These are phyloP conservation scores for Perkinsela sp. DNA, from an alignment of 208 protist species.

Conservation along the genomic window DNA sequence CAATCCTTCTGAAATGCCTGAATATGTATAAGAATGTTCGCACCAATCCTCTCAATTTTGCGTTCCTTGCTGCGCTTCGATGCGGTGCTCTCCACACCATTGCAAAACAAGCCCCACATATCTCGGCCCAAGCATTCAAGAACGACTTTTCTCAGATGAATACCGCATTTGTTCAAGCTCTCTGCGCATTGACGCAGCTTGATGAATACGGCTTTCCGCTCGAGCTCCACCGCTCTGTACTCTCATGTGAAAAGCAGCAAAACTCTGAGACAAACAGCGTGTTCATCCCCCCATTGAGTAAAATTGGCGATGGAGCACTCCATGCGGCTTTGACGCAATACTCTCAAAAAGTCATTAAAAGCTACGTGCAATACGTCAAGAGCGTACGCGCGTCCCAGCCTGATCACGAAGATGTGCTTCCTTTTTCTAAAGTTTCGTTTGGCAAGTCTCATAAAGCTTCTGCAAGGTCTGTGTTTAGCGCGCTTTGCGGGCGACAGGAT, in stretches of 20 bases:
- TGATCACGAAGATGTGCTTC: constrained; percentile 6
- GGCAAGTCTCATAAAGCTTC: constrained; percentile 21
- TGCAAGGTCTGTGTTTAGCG: constrained; percentile 41
- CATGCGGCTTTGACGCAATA: constrained; percentile 9
- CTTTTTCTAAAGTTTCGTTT: constrained; percentile 17
- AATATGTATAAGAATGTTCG: neutral
- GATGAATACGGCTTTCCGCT: constrained; percentile 21
- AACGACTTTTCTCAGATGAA: constrained; percentile 13
- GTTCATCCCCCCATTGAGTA: constrained; percentile 27
- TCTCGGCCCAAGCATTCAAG: neutral
- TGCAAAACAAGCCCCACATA: neutral
- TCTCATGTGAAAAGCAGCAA: constrained; percentile 14
- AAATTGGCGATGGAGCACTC: constrained; percentile 8
- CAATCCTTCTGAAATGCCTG: constrained; percentile 11
- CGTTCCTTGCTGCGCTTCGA: neutral
- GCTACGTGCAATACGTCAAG: neutral
- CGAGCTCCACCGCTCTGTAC: constrained; percentile 44
- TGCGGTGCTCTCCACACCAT: neutral
- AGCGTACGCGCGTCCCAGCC: neutral
- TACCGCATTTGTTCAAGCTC: constrained; percentile 38
- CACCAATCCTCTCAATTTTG: neutral
- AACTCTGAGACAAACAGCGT: constrained; percentile 30
- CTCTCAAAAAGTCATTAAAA: neutral
- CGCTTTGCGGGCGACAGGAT: constrained; percentile 49
- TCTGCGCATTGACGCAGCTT: constrained; percentile 20